Base-by-base conservation (phyloP, 352 stramenopile genomes). In the Globisporangium orthogonon region DNA sequence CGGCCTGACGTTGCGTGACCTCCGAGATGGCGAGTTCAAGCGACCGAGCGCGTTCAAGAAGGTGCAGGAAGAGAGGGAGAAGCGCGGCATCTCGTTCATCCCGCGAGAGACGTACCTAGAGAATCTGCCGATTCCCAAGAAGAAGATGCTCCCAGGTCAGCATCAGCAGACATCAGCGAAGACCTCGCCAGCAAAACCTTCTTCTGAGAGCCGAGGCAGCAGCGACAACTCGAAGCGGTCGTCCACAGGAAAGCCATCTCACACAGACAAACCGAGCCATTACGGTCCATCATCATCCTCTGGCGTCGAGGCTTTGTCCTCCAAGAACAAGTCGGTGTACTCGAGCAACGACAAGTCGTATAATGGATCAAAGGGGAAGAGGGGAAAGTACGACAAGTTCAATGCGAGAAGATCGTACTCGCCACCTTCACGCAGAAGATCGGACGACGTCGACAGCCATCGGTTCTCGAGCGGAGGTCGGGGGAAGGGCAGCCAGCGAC, bases 11-110 rank as follows among this genome's bases (percentile, higher is more conserved):
- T 58, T 59, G 53, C 60, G 65, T 4, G 71, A 83, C 28, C 62
- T 66, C 11, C 53, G 63, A 4, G 56, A 63, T 33, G 52, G 63
- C 41, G 55, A 53, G 46, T 81, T 67, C 65, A 86, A 86, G 55
- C 73, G 76, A n/a, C 69, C 76, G 17, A 84, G 41, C 60, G 62
- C 53, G 15, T 83, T 84, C 67, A 82, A 75, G 51, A 86, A 78
- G 48, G 66, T 77, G 49, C 64, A 83, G 35, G 69, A 74, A 23
- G 70, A 81, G 58, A 63, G 63, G 57, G 65, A 65, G 13, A 60
- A 67, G 54, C 76, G 68, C 44, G 73, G 71, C n/a, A 70, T 69
- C 6, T 29, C 69, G 4, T 65, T 78, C 29, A 67, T 78, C 40
- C 41, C 70, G 47, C 64, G 76, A 39, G 58, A 75, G 49, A 73